These are phyloP conservation scores for Starmerella ratchasimensis DNA, from an alignment of 805 yeast genomes.

Conservation along the genomic window DNA sequence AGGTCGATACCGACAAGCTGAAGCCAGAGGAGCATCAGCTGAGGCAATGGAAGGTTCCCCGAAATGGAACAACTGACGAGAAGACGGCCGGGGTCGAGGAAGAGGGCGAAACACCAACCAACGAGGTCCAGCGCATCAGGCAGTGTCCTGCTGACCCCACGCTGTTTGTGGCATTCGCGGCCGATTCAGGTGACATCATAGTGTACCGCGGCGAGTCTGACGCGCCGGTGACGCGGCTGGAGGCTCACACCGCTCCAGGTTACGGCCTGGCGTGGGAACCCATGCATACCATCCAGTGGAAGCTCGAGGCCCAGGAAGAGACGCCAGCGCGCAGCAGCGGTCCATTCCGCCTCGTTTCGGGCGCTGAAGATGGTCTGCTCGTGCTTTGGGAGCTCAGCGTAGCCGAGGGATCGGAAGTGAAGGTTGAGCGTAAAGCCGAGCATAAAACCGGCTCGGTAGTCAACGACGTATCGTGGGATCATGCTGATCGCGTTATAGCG, in stretches of 20 bases:
- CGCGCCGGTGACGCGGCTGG: conserved; percentile 1
- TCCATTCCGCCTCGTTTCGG: conserved; percentile 37
- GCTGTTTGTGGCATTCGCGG: conserved; percentile 12
- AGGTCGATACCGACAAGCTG: conserved; percentile 11
- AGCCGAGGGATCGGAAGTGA: background rate
- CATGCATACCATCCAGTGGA: too few relatives aligned
- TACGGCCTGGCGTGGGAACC: conserved; percentile 58
- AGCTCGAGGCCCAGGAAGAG: too few relatives aligned
- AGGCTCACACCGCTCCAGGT: conserved; percentile 48
- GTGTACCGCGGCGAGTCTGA: conserved; percentile 2
- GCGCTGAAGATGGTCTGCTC: conserved; percentile 53
- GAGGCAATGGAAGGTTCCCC: conserved; percentile 8
- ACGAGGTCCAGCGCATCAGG: conserved; percentile 10
- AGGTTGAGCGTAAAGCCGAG: background rate
- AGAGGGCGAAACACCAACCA: background rate
- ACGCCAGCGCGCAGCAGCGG: too few relatives aligned
- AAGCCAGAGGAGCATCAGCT: conserved; percentile 6
- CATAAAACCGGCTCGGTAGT: conserved; percentile 33
- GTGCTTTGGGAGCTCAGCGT: conserved; percentile 51
- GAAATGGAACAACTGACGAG: too few relatives aligned
- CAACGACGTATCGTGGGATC: conserved; percentile 56
- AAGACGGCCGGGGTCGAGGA: background rate
- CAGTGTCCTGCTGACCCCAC: conserved; percentile 10
- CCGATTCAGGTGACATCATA: conserved; percentile 8
- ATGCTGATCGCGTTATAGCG: conserved; percentile 38